Base-by-base conservation (phyloP, 768 basidiomycete genomes). In the Collybiopsis luxurians region DNA sequence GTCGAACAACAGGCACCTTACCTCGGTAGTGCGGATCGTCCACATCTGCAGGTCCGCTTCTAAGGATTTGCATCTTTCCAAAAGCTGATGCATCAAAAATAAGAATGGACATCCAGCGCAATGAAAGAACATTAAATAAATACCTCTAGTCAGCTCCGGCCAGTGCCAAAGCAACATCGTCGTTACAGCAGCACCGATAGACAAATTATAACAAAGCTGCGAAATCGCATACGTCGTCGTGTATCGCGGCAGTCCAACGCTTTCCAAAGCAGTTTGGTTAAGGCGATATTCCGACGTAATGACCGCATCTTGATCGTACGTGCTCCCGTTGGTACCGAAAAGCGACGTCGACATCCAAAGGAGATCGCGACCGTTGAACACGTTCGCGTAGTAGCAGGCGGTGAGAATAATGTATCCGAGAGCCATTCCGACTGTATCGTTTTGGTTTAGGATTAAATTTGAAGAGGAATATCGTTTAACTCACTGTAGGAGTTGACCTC, bases 121-220 rank as follows among this genome's bases (percentile, higher is more conserved):
- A 45, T n/a, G 44, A 44, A 53, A 51, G 53, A 23, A 31, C 62
- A 12, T 56, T 21, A 21, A 15, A 40, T 4, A 36, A 1, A n/a
- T 13, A 76, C 77, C 77, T 24, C 58, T 62, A 60, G 71, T 76
- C 26, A 83, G 59, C 56, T 84, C 80, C 5, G 68, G 67, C 79
- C 78, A 81, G 60, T 82, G 72, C 81, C 79, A 83, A 23, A 84
- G 59, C 17, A 78, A 60, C 10, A 84, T 68, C 57, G 78, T 79
- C 2, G 77, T 78, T 34, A 82, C 71, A 1, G 79, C 77, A 7
- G 79, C 73, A 5, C 80, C 79, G n/a, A 81, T 68, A 7, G 74
- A 75, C 21, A 80, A 63, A 62, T 83, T 81, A 63, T 79, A 80
- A 59, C 73, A 77, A 55, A 81, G 64, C 58, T 80, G 77, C 4